Evolutionary conservation across 148 eudicot species (phyloP), one percentile per base, ranked within the genome.

Genomic region (Dianthus caryophyllus): DNA sequence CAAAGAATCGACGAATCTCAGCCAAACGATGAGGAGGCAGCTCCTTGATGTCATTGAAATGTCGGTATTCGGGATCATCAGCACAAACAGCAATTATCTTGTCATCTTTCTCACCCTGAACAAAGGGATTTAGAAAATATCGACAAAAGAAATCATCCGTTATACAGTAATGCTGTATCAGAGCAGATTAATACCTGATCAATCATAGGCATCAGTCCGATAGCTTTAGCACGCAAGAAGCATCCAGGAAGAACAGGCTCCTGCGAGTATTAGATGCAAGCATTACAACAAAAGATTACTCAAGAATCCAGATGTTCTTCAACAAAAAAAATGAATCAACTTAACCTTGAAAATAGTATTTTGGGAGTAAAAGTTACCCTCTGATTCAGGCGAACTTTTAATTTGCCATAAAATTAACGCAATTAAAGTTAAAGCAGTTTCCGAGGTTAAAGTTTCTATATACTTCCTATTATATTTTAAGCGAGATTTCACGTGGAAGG

Each of bases 141-240:
- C n/a, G 9, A 4, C 47, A 44, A 27, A 9, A 6, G 31, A 53
- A 2, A 36, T 15, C 14, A 9, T 41, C n/a, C n/a, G n/a, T n/a
- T n/a, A n/a, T n/a, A n/a, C n/a, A 41, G 44, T 41, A 9, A 55
- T 6, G 10, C 44, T 10, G 21, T 10, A 1, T 33, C 33, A 66
- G 50, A 24, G 39, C n/a, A 53, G 6, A 61, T 47, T 62, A 16
- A 15, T 64, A 84, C 91, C 91, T 84, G 89, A 74, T 88, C 91
- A 74, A 88, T 88, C 96, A 88, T 88, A 54, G 96, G 91, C 91
- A 88, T 88, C 56, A 88, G 75, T 69, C 96, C 96, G 31, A 88
- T 88, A 49, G 96, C 96, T 72, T 83, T 82, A 22, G 91, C 96
- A 17, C 96, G 82, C 77, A 88, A 80, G 83, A 86, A 88, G 75